Evolutionary conservation across 495 filamentous ascomycete genomes (phyloP), one percentile per base, ranked within the genome.

Genomic region (Xylaria telfairii): DNA sequence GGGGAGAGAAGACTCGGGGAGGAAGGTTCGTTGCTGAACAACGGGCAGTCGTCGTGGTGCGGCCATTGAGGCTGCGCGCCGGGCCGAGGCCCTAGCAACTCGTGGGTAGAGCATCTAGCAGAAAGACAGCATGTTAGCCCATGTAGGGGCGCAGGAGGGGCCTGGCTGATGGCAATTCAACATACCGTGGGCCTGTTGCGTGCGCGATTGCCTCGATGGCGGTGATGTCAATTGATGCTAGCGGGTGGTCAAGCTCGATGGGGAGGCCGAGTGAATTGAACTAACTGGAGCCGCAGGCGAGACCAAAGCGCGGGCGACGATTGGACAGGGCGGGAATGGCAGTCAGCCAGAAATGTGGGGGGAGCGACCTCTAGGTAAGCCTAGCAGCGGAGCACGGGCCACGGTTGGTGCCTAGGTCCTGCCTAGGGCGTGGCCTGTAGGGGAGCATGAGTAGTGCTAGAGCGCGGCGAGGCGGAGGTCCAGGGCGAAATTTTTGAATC

Each of bases 71-170:
- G 80, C 85, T 77, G 82, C 83, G 79, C 86, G 88, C 81, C 84
- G 82, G 79, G 82, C 84, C 80, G 80, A 81, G 78, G 81, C 83
- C 83, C 78, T 79, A 67, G 75, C 83, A 77, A 92, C 84, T 77
- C 86, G 88, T 78, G 87, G 87, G 69, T 88, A 85, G 81, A 92
- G 83, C 91, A 93, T 93, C 90, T 92, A 70, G 24, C 39, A 51
- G 26, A 24, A 1, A 32, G 15, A 65, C 34, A 61, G 64, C 37
- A 70, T 26, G 9, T 65, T 5, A 57, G 57, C 19, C 19, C 12
- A 24, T 7, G 15, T 1, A 46, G 3, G 30, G 10, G 13, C n/a
- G 12, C 3, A 39, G 9, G 30, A 39, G 2, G 42, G 10, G 3
- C 0, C 32, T 9, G 4, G 32, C 1, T 1, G 4, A 19, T 51